Base-by-base conservation (phyloP, 139 green algal species). In the Coccomyxa sp. region DNA sequence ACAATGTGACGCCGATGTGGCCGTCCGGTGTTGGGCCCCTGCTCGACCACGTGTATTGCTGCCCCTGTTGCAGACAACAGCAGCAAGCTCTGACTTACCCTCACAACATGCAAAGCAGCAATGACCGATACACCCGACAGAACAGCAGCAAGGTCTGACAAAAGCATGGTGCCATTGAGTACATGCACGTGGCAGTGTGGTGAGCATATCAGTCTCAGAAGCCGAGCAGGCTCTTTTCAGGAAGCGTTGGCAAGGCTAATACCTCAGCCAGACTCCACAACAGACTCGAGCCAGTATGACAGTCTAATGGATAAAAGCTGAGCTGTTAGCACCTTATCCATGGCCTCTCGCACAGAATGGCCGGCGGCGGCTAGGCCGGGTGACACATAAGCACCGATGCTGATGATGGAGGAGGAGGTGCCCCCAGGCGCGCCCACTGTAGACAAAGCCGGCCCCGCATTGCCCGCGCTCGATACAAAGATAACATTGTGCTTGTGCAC, bases 391-490 rank as follows among this genome's bases (percentile, higher is more conserved):
- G 95, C 95, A 13, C 95, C 95, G 57, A 98, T 92, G 38, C 85
- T 86, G 21, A 97, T 89, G 60, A 97, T 90, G 38, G 90, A 83
- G 77, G 84, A 88, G 74, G 79, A 90, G 58, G 94, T 98, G 84
- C 95, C 95, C 25, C 93, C 92, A 4, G 95, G 95, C 0, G 95
- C 94, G 1, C 95, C 94, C 30, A 98, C 93, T 16, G 95, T 97
- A 27, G 85, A 90, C 38, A 98, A 91, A 9, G 93, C 95, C 14
- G 95, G 95, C 0, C 95, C 95, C 13, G 88, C 87, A 83, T 98
- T 98, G 74, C 95, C 94, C 32, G 95, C 94, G 11, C 79, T 90
- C 30, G 90, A 87, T 21, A 98, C 88, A 58, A 97, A 98, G 58
- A 97, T 91, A 27, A 98, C 92, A 38, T 88, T 88, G 67, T 96